Percentiles rank a stretch among this genome's conserved stretches.
phyloP scores from a whole-genome alignment of 129 eudicot genomes.

The Arctium minus region DNA sequence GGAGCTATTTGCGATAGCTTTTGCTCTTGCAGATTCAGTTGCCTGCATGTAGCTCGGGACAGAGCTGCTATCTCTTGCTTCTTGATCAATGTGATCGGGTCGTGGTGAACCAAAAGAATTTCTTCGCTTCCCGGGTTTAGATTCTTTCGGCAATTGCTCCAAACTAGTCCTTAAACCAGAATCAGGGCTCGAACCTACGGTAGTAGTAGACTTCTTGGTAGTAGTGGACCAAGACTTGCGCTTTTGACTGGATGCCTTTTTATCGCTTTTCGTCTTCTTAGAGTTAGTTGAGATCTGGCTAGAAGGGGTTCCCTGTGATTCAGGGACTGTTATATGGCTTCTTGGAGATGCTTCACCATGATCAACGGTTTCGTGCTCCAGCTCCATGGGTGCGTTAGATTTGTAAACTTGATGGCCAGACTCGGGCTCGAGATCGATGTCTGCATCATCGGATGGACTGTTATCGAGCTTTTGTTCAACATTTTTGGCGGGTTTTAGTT shows the following conservation, averaged over 20 bases:
- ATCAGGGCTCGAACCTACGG: conserved; percentile 22
- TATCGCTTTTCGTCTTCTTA: conserved; percentile 45
- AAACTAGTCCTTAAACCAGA: conserved; percentile 43
- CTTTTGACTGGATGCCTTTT: conserved; percentile 43
- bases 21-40: conserved; percentile 88
- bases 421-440: conserved; percentile 14
- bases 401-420: conserved; percentile 13
- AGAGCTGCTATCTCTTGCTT: conserved; percentile 57
- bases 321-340: conserved; percentile 58
- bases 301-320: conserved; percentile 74
- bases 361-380: conserved; percentile 18
- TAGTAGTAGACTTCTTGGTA: conserved; percentile 34
- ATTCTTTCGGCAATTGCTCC: conserved; percentile 66
- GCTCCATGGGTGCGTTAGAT: not conserved
- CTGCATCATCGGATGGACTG: not conserved
- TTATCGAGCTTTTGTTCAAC: conserved; percentile 30
- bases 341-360: conserved; percentile 53
- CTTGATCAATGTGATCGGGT: conserved; percentile 59
- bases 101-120: conserved; percentile 65
- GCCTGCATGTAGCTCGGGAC: conserved; percentile 95
- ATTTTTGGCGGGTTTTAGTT: not conserved
- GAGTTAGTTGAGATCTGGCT: conserved; percentile 64
- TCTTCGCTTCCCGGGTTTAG: conserved; percentile 56
- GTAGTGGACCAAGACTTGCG: conserved; percentile 52
- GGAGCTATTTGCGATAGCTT: conserved; percentile 65